phyloP scores from a whole-genome alignment of 495 filamentous ascomycete genomes.

The Hypoxylon fragiforme region DNA sequence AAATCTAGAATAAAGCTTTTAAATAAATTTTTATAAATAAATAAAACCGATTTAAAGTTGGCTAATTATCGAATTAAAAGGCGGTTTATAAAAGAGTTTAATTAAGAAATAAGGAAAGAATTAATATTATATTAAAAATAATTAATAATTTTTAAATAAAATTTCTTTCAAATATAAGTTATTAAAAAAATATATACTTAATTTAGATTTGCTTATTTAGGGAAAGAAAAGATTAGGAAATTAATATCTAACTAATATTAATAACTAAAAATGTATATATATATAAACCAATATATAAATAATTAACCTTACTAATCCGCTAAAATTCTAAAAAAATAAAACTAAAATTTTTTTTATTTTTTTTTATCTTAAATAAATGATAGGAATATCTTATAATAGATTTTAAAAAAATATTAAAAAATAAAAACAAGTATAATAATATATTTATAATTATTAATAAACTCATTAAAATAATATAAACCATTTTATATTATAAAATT shows the following conservation, averaged over 20 bases:
- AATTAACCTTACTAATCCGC: not conserved
- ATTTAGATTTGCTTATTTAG: not conserved
- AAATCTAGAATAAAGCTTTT: not conserved
- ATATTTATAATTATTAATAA: not conserved
- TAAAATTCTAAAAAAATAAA: not conserved
- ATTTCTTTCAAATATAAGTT: not conserved
- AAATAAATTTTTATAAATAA: not conserved
- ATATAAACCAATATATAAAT: not conserved
- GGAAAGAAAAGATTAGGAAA: not conserved
- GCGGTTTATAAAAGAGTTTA: not conserved
- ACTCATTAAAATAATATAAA: not conserved
- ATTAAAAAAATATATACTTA: not conserved
- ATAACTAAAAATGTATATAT: not conserved
- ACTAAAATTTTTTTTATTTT: not conserved
- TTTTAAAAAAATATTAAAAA: not conserved
- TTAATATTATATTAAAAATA: not conserved
- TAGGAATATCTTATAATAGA: not conserved
- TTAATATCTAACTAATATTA: not conserved
- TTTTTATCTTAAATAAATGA: not conserved
- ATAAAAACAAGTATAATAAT: not conserved
- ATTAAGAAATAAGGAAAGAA: not conserved
- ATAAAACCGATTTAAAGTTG: not conserved
- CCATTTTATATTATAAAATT: not conserved
- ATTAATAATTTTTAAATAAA: not conserved
- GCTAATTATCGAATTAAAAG: not conserved